phyloP scores from a whole-genome alignment of 352 stramenopile species.

The Phytopythium aichiense region DNA sequence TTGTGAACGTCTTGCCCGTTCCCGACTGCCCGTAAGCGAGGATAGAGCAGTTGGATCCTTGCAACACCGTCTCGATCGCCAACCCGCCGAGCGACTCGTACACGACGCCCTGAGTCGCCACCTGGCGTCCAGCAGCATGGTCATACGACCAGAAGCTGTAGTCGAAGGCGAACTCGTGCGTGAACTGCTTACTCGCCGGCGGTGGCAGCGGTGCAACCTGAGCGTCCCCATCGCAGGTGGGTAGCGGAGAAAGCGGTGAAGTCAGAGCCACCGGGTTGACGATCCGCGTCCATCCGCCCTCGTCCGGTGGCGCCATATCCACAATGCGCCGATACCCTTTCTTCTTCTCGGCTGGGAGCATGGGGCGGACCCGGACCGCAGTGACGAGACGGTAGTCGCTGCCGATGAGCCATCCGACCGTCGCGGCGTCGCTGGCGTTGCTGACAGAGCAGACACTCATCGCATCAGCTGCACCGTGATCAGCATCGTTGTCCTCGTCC shows the following conservation, averaged over 20 bases:
- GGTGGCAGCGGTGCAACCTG: conserved; percentile 3
- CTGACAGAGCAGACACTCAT: conserved; percentile 12
- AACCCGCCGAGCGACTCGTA: conserved; percentile 57
- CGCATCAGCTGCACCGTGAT: neutral
- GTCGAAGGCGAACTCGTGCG: conserved; percentile 70
- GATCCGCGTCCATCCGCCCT: conserved; percentile 48
- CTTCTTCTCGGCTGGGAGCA: conserved; percentile 61
- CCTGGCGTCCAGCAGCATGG: conserved; percentile 17
- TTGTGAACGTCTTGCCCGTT: conserved; percentile 72
- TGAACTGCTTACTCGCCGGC: conserved; percentile 35
- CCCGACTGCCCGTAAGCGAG: conserved; percentile 74
- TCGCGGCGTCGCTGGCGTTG: conserved; percentile 11
- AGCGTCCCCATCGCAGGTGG: neutral
- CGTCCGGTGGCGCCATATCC: conserved; percentile 35
- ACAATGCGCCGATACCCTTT: conserved; percentile 50
- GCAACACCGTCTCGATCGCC: conserved; percentile 46
- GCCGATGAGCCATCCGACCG: conserved; percentile 9
- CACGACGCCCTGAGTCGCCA: conserved; percentile 45
- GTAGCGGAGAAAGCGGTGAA: neutral
- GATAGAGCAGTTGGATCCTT: conserved; percentile 72
- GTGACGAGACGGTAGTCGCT: conserved; percentile 56
- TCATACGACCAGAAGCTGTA: conserved; percentile 74
- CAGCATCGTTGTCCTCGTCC: conserved; percentile 14
- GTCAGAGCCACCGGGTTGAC: conserved; percentile 51
- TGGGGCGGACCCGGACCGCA: conserved; percentile 64